Evolutionary conservation across 805 yeast species (phyloP).

Genomic region (Saccharomycopsis javanensis): DNA sequence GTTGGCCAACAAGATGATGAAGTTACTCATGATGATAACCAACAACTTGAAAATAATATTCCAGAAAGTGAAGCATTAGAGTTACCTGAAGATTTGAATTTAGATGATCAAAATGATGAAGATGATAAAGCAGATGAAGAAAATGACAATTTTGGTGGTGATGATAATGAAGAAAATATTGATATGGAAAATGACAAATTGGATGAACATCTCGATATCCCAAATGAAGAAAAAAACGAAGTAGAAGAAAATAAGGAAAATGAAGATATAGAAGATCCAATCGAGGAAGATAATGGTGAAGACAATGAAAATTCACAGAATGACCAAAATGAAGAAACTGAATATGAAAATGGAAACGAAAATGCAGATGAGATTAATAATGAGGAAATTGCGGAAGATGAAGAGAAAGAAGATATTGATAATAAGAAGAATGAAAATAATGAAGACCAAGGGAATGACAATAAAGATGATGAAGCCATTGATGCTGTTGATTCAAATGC

Average conservation of each 20-base stretch:
- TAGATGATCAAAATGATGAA: slow-evolving; percentile 70
- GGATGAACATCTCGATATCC: slow-evolving; percentile 26
- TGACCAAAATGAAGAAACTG: slow-evolving; percentile 21
- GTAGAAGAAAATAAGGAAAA: slow-evolving; percentile 24
- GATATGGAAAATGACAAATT: slow-evolving; percentile 12
- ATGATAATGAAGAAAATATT: slow-evolving; percentile 25
- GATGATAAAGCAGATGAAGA: slow-evolving; percentile 34
- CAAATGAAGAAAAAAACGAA: slow-evolving; percentile 26
- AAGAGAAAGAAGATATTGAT: slow-evolving; percentile 29
- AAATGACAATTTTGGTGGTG: slow-evolving; percentile 15
- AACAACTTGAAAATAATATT: slow-evolving; percentile 59
- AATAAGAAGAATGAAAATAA: slow-evolving; percentile 26
- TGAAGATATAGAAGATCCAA: slow-evolving; percentile 25
- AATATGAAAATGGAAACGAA: slow-evolving; percentile 22
- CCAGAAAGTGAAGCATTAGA: slow-evolving; percentile 84
- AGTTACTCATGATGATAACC: slow-evolving; percentile 53
- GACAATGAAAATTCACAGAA: slow-evolving; percentile 15
- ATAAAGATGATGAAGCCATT: slow-evolving; percentile 33
- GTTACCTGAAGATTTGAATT: slow-evolving; percentile 82
- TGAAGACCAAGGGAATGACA: slow-evolving; percentile 34
- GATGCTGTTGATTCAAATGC: slow-evolving; percentile 49
- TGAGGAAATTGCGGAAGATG: slow-evolving; percentile 28
- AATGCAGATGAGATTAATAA: slow-evolving; percentile 25
- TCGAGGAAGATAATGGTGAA: slow-evolving; percentile 27
- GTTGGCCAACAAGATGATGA: slow-evolving; percentile 44